phyloP scores from a whole-genome alignment of 2,329 filamentous ascomycete genomes.

The Colletotrichum tofieldiae region DNA sequence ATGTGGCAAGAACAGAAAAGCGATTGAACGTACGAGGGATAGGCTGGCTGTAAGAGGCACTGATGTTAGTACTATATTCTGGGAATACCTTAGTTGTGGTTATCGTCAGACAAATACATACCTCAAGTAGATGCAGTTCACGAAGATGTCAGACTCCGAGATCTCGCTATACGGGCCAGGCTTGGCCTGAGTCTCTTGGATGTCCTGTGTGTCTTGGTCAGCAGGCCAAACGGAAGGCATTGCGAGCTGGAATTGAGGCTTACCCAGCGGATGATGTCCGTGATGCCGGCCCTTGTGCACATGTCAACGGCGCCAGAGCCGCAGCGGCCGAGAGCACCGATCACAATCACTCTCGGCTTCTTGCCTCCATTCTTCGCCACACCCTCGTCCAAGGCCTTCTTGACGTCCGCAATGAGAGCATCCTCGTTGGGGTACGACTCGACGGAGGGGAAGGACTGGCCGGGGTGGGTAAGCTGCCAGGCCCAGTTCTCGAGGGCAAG shows the following conservation, averaged over 20 bases:
- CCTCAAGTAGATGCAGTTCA: slow-evolving; percentile 90
- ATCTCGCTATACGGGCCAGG: slow-evolving; percentile 87
- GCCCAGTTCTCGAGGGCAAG: slow-evolving; percentile 87
- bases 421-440: slow-evolving; percentile 82
- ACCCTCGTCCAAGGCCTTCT: slow-evolving; percentile 77
- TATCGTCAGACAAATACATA: not conserved
- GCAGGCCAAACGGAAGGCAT: not conserved
- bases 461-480: slow-evolving; percentile 82
- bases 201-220: slow-evolving; percentile 77
- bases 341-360: slow-evolving; percentile 82
- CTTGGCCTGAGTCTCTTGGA: slow-evolving; percentile 80
- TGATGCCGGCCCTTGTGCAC: slow-evolving; percentile 81
- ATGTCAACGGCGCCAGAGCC: slow-evolving; percentile 88
- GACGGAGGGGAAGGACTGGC: slow-evolving; percentile 76
- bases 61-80: not conserved
- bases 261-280: slow-evolving; percentile 61
- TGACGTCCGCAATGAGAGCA: slow-evolving; percentile 81
- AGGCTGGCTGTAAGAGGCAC: slow-evolving; percentile 56
- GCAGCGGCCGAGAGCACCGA: slow-evolving; percentile 88
- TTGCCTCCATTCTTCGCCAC: slow-evolving; percentile 76
- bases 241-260: slow-evolving; percentile 45
- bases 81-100: too few species aligned
- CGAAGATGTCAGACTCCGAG: slow-evolving; percentile 80
- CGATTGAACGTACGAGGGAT: slow-evolving; percentile 30
- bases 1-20: not conserved